Evolutionary conservation across 2,329 filamentous ascomycete species (phyloP), one percentile per base, ranked within the genome.

Genomic region (Eurotiales sp.): DNA sequence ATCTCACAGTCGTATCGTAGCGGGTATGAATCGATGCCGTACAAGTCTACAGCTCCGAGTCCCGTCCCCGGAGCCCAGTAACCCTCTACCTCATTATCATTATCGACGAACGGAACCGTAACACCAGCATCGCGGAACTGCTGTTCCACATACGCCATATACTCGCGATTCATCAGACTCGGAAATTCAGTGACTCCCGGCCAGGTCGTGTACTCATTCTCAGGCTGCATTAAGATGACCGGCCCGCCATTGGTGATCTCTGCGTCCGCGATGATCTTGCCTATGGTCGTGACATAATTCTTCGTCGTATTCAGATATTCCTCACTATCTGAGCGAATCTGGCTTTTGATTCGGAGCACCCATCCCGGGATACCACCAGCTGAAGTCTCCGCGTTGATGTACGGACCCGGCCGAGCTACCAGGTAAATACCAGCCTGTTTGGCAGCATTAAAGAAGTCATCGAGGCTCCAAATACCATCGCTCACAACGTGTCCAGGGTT

Each of bases 231-330:
- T 1, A 92, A 71, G 53, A 93, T 88, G 5, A 93, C 78, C 0
- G 88, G 88, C 0, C 89, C 89, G 0, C 87, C 88, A 48, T 91
- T 88, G 1, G 87, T 92, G 60, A 95, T 91, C 60, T 93, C 88
- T 0, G 81, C 83, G 48, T 83, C 80, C 3, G 87, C 86, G 57
- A 93, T 85, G 5, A 84, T 82, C 12, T 76, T 75, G 23, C 79
- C 80, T 44, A 91, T 77, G 6, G 81, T 74, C 7, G 75, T 65
- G 56, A 83, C 77, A 57, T 90, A 86, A 74, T 83, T 81, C 46
- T 87, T 77, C 0, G 86, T 90, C 0, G 87, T 80, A 17, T 79
- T 72, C 4, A 90, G 69, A 56, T 80, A 92, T 3, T 77, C 80
- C 0, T 77, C 68, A 23, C 81, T 80, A 44, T 74, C 73, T 0